Conservation (phyloP, 345 rosid genomes). For the Lepidium aucheri region DNA sequence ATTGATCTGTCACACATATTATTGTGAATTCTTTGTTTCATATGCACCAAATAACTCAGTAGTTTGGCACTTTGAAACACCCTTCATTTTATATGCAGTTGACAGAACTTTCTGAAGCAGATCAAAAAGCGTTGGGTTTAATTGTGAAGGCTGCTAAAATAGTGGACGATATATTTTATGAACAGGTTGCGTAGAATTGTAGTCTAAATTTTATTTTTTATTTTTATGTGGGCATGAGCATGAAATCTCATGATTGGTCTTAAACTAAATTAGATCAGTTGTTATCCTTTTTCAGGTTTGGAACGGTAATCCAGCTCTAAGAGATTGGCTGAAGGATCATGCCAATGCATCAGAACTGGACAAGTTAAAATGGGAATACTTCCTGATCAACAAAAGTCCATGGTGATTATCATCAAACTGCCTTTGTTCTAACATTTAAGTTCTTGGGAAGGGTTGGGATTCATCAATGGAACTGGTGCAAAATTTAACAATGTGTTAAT, state of each 20-base stretch:
- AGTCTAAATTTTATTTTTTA: neutral
- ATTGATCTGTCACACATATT: neutral
- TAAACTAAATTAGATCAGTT: neutral
- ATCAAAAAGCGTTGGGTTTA: conserved; percentile 53
- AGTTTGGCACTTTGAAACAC: neutral
- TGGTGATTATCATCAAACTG: conserved; percentile 40
- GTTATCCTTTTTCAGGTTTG: conserved; percentile 47
- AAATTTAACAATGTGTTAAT: neutral
- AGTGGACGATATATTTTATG: conserved; percentile 69
- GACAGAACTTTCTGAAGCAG: conserved; percentile 56
- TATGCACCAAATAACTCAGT: neutral
- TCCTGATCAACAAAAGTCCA: conserved; percentile 79
- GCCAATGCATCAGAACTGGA: conserved; percentile 60
- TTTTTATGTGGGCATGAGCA: neutral
- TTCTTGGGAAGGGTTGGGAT: neutral
- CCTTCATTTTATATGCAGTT: conserved; percentile 40
- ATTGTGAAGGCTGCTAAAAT: conserved; percentile 75
- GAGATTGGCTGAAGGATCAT: conserved; percentile 77
- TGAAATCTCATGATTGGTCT: conserved; percentile 8
- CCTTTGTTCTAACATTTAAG: conserved; percentile 4
- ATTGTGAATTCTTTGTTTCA: neutral
- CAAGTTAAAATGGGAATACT: conserved; percentile 65
- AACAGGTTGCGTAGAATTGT: conserved; percentile 45
- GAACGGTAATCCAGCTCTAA: conserved; percentile 70
- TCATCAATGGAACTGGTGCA: neutral